Evolutionary conservation across 78 protist species (phyloP).

Genomic region (Anaeramoeba flamelloides): DNA sequence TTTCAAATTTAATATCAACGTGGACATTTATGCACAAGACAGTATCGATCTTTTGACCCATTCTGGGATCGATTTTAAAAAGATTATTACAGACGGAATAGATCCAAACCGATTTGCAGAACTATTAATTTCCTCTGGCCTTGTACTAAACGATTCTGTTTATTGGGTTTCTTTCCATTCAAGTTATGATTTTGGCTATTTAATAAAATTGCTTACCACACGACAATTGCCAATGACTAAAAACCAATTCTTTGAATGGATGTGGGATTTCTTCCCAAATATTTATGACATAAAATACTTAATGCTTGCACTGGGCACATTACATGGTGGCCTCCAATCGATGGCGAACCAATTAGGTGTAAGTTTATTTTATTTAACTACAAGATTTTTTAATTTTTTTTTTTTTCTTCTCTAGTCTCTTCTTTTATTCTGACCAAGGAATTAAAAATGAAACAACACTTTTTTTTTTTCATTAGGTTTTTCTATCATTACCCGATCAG

Average conservation of each 20-base stretch:
- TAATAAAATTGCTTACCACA: not conserved
- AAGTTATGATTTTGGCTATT: not conserved
- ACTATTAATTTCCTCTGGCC: conserved; percentile 55
- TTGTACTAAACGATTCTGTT: conserved; percentile 17
- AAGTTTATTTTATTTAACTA: not conserved
- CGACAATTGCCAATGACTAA: not conserved
- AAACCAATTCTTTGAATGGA: not conserved
- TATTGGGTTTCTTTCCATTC: not conserved
- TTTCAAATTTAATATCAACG: conserved; percentile 5
- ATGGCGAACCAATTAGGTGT: conserved; percentile 76
- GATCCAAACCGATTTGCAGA: conserved; percentile 63
- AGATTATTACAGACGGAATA: conserved; percentile 51
- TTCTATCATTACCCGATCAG: too few relatives aligned
- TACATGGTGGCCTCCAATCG: conserved; percentile 80
- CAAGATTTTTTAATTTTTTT: not conserved
- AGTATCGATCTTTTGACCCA: conserved; percentile 70
- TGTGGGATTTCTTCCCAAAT: conserved; percentile 44
- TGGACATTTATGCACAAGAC: conserved; percentile 81
- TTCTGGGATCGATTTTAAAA: conserved; percentile 82
- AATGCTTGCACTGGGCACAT: conserved; percentile 42
- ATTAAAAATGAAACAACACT: too few relatives aligned
- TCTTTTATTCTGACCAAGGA: too few relatives aligned
- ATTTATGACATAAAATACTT: conserved; percentile 83
- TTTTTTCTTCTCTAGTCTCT: not conserved
- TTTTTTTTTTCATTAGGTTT: too few relatives aligned